Evolutionary conservation across 768 basidiomycete genomes (phyloP), one percentile per base, ranked within the genome.

Genomic region (Glaciozyma martinii): DNA sequence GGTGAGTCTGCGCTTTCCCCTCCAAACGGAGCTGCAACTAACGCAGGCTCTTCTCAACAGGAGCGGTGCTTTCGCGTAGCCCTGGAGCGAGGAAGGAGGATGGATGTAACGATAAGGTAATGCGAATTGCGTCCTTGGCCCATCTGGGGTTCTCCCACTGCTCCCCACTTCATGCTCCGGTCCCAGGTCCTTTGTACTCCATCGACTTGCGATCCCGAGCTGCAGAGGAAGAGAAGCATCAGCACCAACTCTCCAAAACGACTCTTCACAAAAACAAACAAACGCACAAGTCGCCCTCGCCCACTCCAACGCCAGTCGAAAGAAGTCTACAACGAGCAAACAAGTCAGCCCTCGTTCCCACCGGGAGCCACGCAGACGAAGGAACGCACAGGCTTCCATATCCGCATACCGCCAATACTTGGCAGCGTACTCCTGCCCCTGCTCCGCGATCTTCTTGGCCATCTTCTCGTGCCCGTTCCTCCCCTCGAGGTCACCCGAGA

Each of bases 401-500:
- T 74, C 73, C n/a, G 60, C 66, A 47, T 64, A 71, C 40, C 74
- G 52, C 74, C 74, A 74, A 53, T 68, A 64, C 50, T 62, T 47
- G 21, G 54, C n/a, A 32, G 74, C 67, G 61, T 72, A 74, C 27
- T 71, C 66, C 58, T 68, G 67, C 16, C 87, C 85, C 0, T 80
- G 78, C 3, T 74, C 61, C 0, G 84, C 87, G 44, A 88, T 86
- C 60, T 78, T 80, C 52, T 73, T 73, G 1, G 81, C 86, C 52
- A 86, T 71, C 1, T 78, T 80, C 59, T 88, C 86, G 67, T 88
- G 86, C 0, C 78, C 83, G 15, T 80, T 81, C 44, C 81, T 79
- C 23, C 85, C 84, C 62, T 82, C 78, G 19, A 79, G 77, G 68
- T 83, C 82, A 3, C 87, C 86, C 0, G 83, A 82, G 77, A 89